Evolutionary conservation across 1,139 yeast species (phyloP), one percentile per base, ranked within the genome.

Genomic region (Nematodospora anomalae): DNA sequence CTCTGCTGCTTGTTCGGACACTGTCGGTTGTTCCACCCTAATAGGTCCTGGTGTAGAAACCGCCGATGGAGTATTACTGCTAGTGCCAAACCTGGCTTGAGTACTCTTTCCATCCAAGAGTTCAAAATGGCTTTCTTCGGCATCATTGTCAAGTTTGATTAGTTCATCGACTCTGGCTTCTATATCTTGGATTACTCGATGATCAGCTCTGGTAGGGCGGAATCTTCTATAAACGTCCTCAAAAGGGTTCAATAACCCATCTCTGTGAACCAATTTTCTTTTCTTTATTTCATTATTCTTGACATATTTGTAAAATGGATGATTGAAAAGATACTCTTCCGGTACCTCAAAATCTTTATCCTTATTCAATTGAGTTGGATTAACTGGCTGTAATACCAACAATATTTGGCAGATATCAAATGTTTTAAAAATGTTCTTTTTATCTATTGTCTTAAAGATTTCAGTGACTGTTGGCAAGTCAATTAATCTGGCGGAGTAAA

Each of bases 381-480:
- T 72, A 6, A 89, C 73, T 6, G 75, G 70, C 38, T 77, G 80
- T 4, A 89, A 70, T 4, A 92, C 94, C 11, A 90, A 64, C 33
- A 94, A 64, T 67, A 94, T 85, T 59, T 94, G 97, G 40, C 87
- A 79, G 6, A 92, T 69, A 58, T 94, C 97, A 25, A 89, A 72
- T 0, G 94, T 81, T 55, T 94, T 94, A 65, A 84, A 83, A 23
- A 92, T 75, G 53, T 88, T 92, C 58, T 90, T 92, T 53, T 84
- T 78, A 57, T 94, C 98, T 20, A 90, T 78, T 2, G 96, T 83
- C 60, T 94, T 94, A 56, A 83, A 88, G 6, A 87, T 79, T 56
- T 94, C 98, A 4, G 89, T 78, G 8, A 90, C 62, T 0, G 96
- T 87, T 0, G 99, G 99, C 45, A 94, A 64, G 50, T 90, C 95